Base-by-base conservation (phyloP, 208 protist genomes). In the Acanthamoeba sp. region DNA sequence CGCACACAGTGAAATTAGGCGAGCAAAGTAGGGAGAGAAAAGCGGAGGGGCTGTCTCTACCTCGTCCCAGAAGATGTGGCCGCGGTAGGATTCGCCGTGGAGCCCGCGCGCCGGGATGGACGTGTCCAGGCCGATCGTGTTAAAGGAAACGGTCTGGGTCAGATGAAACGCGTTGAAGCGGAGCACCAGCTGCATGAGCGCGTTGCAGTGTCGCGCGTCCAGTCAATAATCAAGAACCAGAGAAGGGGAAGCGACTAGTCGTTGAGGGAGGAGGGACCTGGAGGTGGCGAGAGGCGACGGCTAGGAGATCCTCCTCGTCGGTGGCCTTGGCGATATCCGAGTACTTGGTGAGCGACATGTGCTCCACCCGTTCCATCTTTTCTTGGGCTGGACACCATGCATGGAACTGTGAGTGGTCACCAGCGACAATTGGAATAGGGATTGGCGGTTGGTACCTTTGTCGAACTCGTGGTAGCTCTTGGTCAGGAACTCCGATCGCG, bases 41-140 rank as follows among this genome's bases (percentile, higher is more conserved):
- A 29, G 45, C 76, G 76, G 16, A 50, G 2, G 45, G 45, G 1
- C 14, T n/a, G n/a, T n/a, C n/a, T n/a, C n/a, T n/a, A 95, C 45
- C 82, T 95, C 95, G 73, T 95, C 95, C 95, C 95, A 95, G 55
- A 95, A 95, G 36, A 95, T 88, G 36, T 95, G 95, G 12, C 95
- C 95, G 40, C 94, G 22, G 52, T 95, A 95, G 64, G 76, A 48
- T 40, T 95, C 95, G 42, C 95, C 95, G n/a, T 91, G 82, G 57
- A 95, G 85, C 32, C 95, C 95, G 0, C 94, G 95, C 22, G 94
- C 94, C 10, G 85, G 82, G 50, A 95, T 91, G 29, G 38, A 40
- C 29, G 87, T 64, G 90, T 95, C 95, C 10, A 59, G 29, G 48
- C 76, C 82, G 36, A 80, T 94, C 6, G 62, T 85, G 55, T 94